Conservation (phyloP, 108 stramenopile species). For the Skeletonema grethae region DNA sequence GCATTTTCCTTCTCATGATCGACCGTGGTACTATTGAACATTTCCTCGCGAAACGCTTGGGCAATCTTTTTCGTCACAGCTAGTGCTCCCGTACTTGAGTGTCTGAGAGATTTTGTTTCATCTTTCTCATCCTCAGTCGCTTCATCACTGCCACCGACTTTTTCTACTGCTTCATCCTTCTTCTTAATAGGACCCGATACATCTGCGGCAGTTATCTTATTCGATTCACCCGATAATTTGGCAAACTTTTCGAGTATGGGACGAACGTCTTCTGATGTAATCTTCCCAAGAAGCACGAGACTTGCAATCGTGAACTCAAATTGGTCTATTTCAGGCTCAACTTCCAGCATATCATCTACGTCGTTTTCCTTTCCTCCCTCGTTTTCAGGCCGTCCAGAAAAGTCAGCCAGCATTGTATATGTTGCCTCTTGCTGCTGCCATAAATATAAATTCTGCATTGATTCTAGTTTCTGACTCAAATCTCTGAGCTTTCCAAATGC, state of each 20-base stretch:
- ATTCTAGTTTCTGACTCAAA: slow-evolving; percentile 30
- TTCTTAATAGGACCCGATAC: slow-evolving; percentile 25
- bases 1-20: neutral
- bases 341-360: neutral
- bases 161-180: slow-evolving; percentile 3
- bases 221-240: slow-evolving; percentile 40
- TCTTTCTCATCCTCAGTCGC: neutral
- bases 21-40: slow-evolving; percentile 3
- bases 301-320: slow-evolving; percentile 63
- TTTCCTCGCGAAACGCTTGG: slow-evolving; percentile 20
- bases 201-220: slow-evolving; percentile 27
- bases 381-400: slow-evolving; percentile 20
- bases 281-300: slow-evolving; percentile 50
- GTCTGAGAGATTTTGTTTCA: neutral
- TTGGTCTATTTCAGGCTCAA: slow-evolving; percentile 46
- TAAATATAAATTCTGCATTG: slow-evolving; percentile 36
- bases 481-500: slow-evolving; percentile 40
- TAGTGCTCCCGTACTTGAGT: neutral
- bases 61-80: slow-evolving; percentile 22
- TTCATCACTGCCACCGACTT: neutral
- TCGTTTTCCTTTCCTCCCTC: slow-evolving; percentile 3
- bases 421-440: slow-evolving; percentile 59
- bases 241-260: slow-evolving; percentile 65
- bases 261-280: slow-evolving; percentile 43
- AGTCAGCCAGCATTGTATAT: slow-evolving; percentile 21